Evolutionary conservation across 805 yeast species (phyloP), one percentile per base, ranked within the genome.

Genomic region (Suhomyces sp.): DNA sequence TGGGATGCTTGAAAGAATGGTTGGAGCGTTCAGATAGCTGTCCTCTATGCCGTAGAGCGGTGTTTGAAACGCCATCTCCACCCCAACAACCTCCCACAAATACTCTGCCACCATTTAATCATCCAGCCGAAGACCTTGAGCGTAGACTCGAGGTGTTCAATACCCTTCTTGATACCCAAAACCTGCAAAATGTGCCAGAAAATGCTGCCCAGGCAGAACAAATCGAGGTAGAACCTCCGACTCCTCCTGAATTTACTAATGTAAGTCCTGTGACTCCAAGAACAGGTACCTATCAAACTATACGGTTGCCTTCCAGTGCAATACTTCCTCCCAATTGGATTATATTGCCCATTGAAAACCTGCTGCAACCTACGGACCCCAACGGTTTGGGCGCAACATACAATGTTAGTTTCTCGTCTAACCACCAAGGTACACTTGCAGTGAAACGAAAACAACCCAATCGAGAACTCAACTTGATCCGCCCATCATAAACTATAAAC

Each of bases 1-100:
- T 87, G 69, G 92, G 94, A 4, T 94, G 99, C 67, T 77, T 94
- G 55, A 87, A 89, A 62, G 86, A 87, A 58, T 94, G 99, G 99
- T 76, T 94, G 59, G 96, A 89, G 63, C 80, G 96, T 57, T 89
- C 97, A 0, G 93, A 86, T 59, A 81, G 83, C n/a, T 94, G 99
- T 72, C 99, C 99, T 1, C 83, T 92, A 49, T 94, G 99, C 66
- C 77, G 97, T 54, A 76, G 85, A 27, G 81, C 83, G 9, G 96
- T 90, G 6, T 74, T 75, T 54, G 60, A 52, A 21, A 20, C 48
- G 2, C 15, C 45, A n/a, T 20, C 46, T 13, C 37, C 46, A 12
- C 39, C 43, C 6, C 37, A 21, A 24, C 15, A 27, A 4, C 25
- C 21, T 29, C 37, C 47, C 19, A 17, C 24, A 12, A 46, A 46